A percentile compares a stretch with the other conserved stretches of the same genome.
These are phyloP conservation scores for Podospora pseudopauciseta DNA, from an alignment of 495 filamentous ascomycete species.

Conservation along the genomic window DNA sequence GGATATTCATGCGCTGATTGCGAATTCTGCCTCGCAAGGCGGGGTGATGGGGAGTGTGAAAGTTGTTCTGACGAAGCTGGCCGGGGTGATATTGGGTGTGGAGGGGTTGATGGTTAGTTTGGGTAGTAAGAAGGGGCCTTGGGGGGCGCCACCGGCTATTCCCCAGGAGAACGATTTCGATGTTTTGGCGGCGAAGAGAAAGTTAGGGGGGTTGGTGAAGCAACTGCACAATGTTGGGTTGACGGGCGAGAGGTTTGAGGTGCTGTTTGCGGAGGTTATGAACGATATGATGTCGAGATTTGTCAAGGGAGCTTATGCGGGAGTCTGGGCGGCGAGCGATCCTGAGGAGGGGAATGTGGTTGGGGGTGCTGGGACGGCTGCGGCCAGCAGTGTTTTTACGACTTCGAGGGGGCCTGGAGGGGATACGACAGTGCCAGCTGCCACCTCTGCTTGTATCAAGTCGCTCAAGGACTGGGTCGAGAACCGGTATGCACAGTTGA, in stretches of 20 bases:
- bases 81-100: slow-evolving; percentile 41
- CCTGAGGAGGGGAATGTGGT: slow-evolving; percentile 3
- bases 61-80: slow-evolving; percentile 50
- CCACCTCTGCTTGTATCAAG: slow-evolving; percentile 50
- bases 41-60: slow-evolving; percentile 49
- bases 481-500: slow-evolving; percentile 63
- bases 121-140: slow-evolving; percentile 14
- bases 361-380: slow-evolving; percentile 2
- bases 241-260: slow-evolving; percentile 68
- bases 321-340: slow-evolving; percentile 46
- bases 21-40: slow-evolving; percentile 57
- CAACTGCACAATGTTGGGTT: slow-evolving; percentile 68
- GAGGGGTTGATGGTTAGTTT: neutral
- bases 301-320: slow-evolving; percentile 57
- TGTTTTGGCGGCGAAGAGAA: slow-evolving; percentile 46
- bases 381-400: slow-evolving; percentile 11
- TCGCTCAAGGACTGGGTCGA: slow-evolving; percentile 68
- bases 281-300: slow-evolving; percentile 64
- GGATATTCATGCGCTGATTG: slow-evolving; percentile 63
- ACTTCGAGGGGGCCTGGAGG: slow-evolving; percentile 24
- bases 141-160: slow-evolving; percentile 21
- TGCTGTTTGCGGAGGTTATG: slow-evolving; percentile 73
- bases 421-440: slow-evolving; percentile 35
- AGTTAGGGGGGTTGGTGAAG: slow-evolving; percentile 55
- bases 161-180: slow-evolving; percentile 23